A percentile compares a stretch with the other conserved stretches of the same genome.
These are phyloP conservation scores for Heracleum sosnowskyi DNA, from an alignment of 129 eudicot genomes.

Conservation along the genomic window DNA sequence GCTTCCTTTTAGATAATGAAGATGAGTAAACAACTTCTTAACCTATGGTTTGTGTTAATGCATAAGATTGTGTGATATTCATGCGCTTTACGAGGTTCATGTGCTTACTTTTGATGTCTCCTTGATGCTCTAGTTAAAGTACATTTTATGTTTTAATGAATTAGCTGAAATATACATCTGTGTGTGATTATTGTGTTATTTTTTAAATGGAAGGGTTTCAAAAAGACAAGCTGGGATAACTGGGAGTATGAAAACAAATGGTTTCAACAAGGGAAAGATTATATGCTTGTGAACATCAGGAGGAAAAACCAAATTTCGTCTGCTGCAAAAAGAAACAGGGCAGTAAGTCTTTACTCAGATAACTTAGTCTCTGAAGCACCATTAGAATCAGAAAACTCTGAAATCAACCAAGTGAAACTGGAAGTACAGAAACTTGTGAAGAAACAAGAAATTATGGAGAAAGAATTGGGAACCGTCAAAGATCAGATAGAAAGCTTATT, in stretches of 20 bases:
- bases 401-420: neutral
- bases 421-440: conserved; percentile 5
- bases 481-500: neutral
- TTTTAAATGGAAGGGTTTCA: conserved; percentile 21
- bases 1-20: neutral
- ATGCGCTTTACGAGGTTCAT: neutral
- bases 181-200: neutral
- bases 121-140: neutral
- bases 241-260: conserved; percentile 26
- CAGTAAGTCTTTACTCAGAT: neutral
- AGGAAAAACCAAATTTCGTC: conserved; percentile 11
- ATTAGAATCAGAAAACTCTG: neutral
- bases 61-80: neutral
- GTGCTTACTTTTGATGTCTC: neutral
- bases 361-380: neutral
- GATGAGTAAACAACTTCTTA: neutral
- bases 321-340: neutral
- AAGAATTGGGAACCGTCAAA: neutral
- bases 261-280: conserved; percentile 22
- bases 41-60: neutral
- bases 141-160: neutral
- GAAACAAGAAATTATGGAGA: conserved; percentile 12
- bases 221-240: conserved; percentile 22
- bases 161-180: neutral
- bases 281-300: conserved; percentile 24